phyloP scores from a whole-genome alignment of 1,284 basidiomycete genomes.

The Pascua sp. region DNA sequence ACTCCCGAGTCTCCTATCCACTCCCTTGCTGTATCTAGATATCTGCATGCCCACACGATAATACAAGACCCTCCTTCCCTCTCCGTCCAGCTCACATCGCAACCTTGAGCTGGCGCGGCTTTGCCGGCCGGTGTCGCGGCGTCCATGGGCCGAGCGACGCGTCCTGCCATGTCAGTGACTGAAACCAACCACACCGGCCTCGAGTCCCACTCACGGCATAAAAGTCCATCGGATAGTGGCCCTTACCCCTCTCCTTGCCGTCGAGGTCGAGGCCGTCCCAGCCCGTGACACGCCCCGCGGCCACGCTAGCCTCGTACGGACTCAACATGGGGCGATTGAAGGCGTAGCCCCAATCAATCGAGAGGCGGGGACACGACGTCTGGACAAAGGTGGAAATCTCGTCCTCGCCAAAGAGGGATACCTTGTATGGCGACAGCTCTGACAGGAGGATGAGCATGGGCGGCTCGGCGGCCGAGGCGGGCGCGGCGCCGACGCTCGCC shows the following conservation, averaged over 20 bases:
- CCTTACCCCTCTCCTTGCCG: conserved; percentile 37
- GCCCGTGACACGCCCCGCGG: conserved; percentile 64
- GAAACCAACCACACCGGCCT: conserved; percentile 49
- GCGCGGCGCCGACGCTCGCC: conserved; percentile 25
- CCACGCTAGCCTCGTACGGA: conserved; percentile 91
- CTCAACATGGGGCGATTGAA: conserved; percentile 85
- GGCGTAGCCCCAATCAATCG: conserved; percentile 96
- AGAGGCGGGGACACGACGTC: conserved; percentile 31
- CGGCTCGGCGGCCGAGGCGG: conserved; percentile 34
- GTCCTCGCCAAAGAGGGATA: conserved; percentile 63
- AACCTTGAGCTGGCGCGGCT: conserved; percentile 1
- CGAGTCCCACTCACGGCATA: conserved; percentile 59
- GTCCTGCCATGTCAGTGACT: conserved; percentile 17
- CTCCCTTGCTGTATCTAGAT: too few species aligned
- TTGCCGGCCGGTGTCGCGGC: conserved; percentile 35
- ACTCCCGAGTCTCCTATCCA: too few species aligned
- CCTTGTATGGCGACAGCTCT: conserved; percentile 90
- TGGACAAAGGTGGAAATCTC: conserved; percentile 26
- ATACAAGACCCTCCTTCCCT: too few species aligned
- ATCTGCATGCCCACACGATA: too few species aligned
- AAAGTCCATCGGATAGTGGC: conserved; percentile 91
- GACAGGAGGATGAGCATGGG: conserved; percentile 81
- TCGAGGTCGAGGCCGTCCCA: conserved; percentile 43
- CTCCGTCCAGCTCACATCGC: too few species aligned
- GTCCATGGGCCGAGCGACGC: conserved; percentile 48